Base-by-base conservation (phyloP, 805 yeast species). In the Sugiyamaella chiloensis region DNA sequence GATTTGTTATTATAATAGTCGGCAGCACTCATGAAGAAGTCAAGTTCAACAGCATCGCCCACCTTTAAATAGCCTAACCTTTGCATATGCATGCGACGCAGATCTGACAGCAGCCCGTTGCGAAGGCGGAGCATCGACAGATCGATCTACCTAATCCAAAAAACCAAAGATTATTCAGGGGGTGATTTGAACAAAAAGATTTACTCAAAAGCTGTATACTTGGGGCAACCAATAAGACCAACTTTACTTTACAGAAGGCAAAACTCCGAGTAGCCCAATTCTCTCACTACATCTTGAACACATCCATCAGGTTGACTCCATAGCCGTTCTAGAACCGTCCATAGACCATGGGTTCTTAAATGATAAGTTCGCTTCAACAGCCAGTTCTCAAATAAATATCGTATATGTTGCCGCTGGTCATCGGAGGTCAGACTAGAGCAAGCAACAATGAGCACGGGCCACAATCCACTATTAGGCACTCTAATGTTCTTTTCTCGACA, bases 1-100 rank as follows among this genome's bases (percentile, higher is more conserved):
- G 32, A 26, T n/a, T 40, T 26, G 42, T 24, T 24, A 20, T 36
- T 20, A 19, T 40, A 24, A 24, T 40, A 40, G 20, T 40, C 27
- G 7, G 37, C 37, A n/a, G 37, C 37, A 19, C 37, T 34, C 37
- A 34, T 34, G 37, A 11, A 16, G 37, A 16, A 29, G 7, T 29
- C 17, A 26, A 12, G 9, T n/a, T n/a, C n/a, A n/a, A n/a, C n/a
- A n/a, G n/a, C n/a, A n/a, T n/a, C n/a, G n/a, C n/a, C n/a, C n/a
- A n/a, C n/a, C n/a, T n/a, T n/a, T n/a, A n/a, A n/a, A n/a, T n/a
- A n/a, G n/a, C n/a, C n/a, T n/a, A n/a, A n/a, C n/a, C n/a, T n/a
- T n/a, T n/a, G n/a, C n/a, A n/a, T n/a, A n/a, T n/a, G n/a, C n/a
- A n/a, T n/a, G n/a, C n/a, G n/a, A n/a, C n/a, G n/a, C n/a, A n/a